These are phyloP conservation scores for Capsicum baccatum DNA, from an alignment of 257 asterid genomes.

Conservation along the genomic window DNA sequence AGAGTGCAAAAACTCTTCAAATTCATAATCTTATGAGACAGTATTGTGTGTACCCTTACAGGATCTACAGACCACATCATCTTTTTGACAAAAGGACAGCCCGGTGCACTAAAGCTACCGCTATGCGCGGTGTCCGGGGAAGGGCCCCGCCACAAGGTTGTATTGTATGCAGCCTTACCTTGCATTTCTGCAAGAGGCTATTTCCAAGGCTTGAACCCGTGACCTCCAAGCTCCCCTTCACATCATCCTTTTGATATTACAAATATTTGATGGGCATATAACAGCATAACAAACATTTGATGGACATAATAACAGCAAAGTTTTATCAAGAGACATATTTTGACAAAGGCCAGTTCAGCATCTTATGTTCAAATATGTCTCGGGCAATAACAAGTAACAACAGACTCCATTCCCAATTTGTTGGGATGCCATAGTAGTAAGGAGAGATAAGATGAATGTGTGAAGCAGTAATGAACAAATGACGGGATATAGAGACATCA, in stretches of 20 bases:
- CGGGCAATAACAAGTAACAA: background rate
- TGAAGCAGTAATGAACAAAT: background rate
- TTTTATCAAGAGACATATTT: conserved; percentile 1
- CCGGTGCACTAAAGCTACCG: too few species aligned
- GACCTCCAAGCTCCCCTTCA: too few species aligned
- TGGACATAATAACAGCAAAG: conserved; percentile 6
- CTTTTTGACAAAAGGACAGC: background rate
- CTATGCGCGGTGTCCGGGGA: too few species aligned
- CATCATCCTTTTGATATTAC: conserved; percentile 23
- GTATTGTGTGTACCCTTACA: background rate
- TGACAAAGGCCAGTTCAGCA: background rate
- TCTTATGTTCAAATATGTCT: conserved; percentile 20
- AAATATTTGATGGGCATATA: conserved; percentile 9
- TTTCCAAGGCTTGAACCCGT: too few species aligned
- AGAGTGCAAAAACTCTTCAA: conserved; percentile 1
- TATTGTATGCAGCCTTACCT: too few species aligned
- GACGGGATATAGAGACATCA: conserved; percentile 13
- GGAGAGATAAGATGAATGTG: background rate
- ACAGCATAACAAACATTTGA: background rate
- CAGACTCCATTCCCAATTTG: conserved; percentile 6
- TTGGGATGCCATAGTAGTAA: background rate
- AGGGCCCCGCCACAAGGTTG: too few species aligned
- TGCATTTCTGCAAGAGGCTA: too few species aligned
- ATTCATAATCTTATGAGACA: background rate
- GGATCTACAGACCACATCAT: background rate